Base-by-base conservation (phyloP, 768 basidiomycete species). In the Termitomyces sp. region DNA sequence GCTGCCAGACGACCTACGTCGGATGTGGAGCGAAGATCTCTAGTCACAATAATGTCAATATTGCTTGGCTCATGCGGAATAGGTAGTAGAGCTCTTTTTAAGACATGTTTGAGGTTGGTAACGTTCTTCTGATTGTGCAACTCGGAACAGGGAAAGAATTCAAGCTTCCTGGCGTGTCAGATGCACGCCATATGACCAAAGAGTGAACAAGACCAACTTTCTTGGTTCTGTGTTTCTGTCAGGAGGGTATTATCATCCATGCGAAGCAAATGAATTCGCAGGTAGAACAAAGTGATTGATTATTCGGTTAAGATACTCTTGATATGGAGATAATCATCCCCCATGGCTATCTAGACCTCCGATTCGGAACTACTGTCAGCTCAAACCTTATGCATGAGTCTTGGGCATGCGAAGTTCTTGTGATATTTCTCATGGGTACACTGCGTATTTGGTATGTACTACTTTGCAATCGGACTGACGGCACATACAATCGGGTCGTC, bases 1-100 rank as follows among this genome's bases (percentile, higher is more conserved):
- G n/a, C 45, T 62, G 20, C 63, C 59, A 8, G 39, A 46, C 22
- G 61, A 64, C 51, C 39, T 64, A 44, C 58, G 61, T 29, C 39
- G 31, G 33, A 58, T 55, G 4, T 62, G 56, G 56, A 15, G 26
- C 15, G 31, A 47, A 42, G 15, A 36, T 51, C 1, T 31, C n/a
- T 54, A 12, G 20, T 22, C 34, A 39, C 18, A 5, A 28, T 39
- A 24, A 28, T 28, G 24, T 26, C 7, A 29, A 18, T 28, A 39
- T 51, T 7, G 4, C 5, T 50, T 34, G 20, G 13, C 24, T 28
- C 51, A 51, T 28, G 51, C 7, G 13, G 18, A 29, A 36, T 52
- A n/a, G 26, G 18, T 28, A 29, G 37, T 3, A 6, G 29, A n/a
- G 24, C 34, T 37, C 18, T 28, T 28, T 39, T 37, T 2, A 51